These are phyloP conservation scores for Leccinum obscurum DNA, from an alignment of 768 basidiomycete genomes.

Conservation along the genomic window DNA sequence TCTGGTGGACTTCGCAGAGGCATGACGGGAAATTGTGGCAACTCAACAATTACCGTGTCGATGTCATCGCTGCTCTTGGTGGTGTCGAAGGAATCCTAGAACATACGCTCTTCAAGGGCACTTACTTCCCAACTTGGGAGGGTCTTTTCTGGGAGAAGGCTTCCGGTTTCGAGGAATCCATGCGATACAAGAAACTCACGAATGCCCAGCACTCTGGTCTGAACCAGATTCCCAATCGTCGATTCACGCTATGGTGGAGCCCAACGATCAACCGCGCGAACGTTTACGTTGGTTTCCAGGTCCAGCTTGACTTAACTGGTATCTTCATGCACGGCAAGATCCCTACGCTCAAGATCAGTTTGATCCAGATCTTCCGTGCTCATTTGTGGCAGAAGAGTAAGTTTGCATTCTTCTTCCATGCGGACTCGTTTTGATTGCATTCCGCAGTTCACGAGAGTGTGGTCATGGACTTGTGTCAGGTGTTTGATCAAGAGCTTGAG, in stretches of 20 bases:
- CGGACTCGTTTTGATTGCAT: constrained; percentile 10
- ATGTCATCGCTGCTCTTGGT: constrained; percentile 96
- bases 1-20: constrained; percentile 99
- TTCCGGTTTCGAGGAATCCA: constrained; percentile 94
- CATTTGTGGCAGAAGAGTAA: constrained; percentile 99
- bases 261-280: constrained; percentile 99
- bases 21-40: constrained; percentile 98
- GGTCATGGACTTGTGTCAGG: constrained; percentile 97
- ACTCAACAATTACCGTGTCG: constrained; percentile 96
- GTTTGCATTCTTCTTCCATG: constrained; percentile 33
- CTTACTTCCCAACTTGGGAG: constrained; percentile 98
- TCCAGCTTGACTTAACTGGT: constrained; percentile 96
- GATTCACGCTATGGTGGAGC: constrained; percentile 99
- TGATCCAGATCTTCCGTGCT: constrained; percentile 99
- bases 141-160: constrained; percentile 99
- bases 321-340: constrained; percentile 99
- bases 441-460: constrained; percentile 81
- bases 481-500: constrained; percentile 98
- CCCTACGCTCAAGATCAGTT: constrained; percentile 95
- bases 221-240: constrained; percentile 97
- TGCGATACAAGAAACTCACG: constrained; percentile 95
- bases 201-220: constrained; percentile 99
- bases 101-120: constrained; percentile 96
- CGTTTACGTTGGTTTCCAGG: constrained; percentile 99
- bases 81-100: constrained; percentile 97